phyloP scores from a whole-genome alignment of 306 rosid species.

The Fagus crenata region DNA sequence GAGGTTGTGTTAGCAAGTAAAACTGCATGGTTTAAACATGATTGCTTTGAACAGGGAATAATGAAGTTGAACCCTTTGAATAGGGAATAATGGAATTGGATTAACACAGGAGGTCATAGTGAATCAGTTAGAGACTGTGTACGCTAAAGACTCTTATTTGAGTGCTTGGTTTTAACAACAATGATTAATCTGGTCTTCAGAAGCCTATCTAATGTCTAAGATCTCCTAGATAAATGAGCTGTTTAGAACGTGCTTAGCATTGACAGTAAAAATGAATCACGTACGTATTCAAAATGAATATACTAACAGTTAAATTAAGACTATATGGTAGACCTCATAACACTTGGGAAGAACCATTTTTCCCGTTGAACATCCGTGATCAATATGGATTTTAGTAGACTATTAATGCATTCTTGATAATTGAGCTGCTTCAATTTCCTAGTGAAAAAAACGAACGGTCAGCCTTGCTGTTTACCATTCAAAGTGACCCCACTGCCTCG shows the following conservation, averaged over 20 bases:
- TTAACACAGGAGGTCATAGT: too few relatives aligned
- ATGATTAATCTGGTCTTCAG: neutral
- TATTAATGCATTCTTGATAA: conserved; percentile 10
- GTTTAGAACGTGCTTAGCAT: neutral
- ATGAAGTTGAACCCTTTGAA: too few relatives aligned
- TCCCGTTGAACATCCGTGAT: neutral
- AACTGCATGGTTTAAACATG: conserved; percentile 1
- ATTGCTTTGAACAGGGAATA: conserved; percentile 24
- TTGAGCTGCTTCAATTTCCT: conserved; percentile 29
- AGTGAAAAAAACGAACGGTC: conserved; percentile 3
- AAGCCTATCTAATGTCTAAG: neutral
- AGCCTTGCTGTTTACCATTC: conserved; percentile 21
- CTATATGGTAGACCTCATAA: too few relatives aligned
- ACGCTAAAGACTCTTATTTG: neutral
- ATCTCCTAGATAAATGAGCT: neutral
- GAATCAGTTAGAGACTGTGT: too few relatives aligned
- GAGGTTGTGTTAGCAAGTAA: neutral
- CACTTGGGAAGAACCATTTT: neutral
- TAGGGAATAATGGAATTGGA: too few relatives aligned
- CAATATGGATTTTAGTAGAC: neutral
- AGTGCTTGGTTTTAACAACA: neutral
- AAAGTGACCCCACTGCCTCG: neutral
- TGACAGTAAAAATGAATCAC: neutral
- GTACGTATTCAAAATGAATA: neutral
- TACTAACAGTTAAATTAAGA: too few relatives aligned